These are phyloP conservation scores for Suillus weaverae DNA, from an alignment of 768 basidiomycete genomes.

Conservation along the genomic window DNA sequence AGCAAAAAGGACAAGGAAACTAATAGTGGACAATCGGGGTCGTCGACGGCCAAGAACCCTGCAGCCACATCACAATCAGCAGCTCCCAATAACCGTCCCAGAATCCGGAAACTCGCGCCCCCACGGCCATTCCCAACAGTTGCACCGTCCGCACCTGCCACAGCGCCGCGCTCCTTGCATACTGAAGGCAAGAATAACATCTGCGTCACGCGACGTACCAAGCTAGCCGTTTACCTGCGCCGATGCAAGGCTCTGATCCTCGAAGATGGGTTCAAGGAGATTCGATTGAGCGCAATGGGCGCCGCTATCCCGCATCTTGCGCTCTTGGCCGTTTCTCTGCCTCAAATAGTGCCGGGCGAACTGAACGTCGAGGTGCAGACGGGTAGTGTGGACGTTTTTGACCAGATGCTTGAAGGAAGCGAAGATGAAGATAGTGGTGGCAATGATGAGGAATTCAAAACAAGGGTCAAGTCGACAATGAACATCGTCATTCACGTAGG, in stretches of 20 bases:
- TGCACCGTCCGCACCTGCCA: constrained; percentile 70
- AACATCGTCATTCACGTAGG: constrained; percentile 61
- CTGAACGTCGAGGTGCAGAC: constrained; percentile 64
- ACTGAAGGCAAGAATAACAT: constrained; percentile 81
- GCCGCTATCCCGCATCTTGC: constrained; percentile 85
- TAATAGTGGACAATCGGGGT: not conserved
- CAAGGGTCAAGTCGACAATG: constrained; percentile 71
- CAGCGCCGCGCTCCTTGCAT: constrained; percentile 77
- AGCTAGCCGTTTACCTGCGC: constrained; percentile 70
- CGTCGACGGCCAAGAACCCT: not conserved
- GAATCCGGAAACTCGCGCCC: constrained; percentile 68
- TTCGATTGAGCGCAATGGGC: constrained; percentile 82
- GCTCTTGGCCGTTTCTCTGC: constrained; percentile 68
- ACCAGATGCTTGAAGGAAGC: constrained; percentile 77
- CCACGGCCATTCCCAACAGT: constrained; percentile 77
- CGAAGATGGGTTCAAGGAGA: constrained; percentile 75
- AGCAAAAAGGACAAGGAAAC: not conserved
- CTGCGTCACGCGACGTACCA: constrained; percentile 76
- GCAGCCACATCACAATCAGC: not conserved
- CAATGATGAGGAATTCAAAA: constrained; percentile 53
- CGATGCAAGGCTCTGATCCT: constrained; percentile 74
- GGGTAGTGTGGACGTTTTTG: constrained; percentile 70
- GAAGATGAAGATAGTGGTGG: constrained; percentile 69
- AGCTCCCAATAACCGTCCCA: constrained; percentile 18
- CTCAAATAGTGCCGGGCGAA: constrained; percentile 71